These are phyloP conservation scores for Globisporangium yorkense DNA, from an alignment of 352 stramenopile genomes.

Conservation along the genomic window DNA sequence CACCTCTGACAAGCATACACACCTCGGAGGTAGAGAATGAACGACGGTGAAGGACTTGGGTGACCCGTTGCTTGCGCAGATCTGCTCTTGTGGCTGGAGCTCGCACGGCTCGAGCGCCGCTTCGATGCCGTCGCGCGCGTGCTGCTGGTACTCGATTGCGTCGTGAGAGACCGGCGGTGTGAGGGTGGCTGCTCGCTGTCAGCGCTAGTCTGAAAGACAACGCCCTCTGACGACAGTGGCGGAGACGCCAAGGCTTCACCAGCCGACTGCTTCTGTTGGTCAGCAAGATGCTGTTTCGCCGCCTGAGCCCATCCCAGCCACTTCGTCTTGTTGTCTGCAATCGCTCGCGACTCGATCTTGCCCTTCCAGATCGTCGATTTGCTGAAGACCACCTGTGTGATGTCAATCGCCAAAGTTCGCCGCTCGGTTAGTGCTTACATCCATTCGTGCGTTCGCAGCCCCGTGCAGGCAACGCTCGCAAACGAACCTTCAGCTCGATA, in stretches of 20 bases:
- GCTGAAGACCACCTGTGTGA: constrained; percentile 55
- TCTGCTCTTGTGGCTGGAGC: constrained; percentile 4
- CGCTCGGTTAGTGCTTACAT: background rate
- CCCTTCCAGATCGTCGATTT: constrained; percentile 86
- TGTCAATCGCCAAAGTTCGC: constrained; percentile 3
- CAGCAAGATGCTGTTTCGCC: constrained; percentile 44
- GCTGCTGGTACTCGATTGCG: background rate
- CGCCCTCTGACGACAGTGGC: background rate
- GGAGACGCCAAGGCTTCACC: background rate
- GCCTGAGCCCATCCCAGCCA: constrained; percentile 62
- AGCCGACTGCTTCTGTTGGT: background rate
- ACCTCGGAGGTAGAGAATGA: constrained; percentile 17
- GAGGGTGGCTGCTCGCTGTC: background rate
- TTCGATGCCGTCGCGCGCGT: background rate
- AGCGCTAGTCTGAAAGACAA: background rate
- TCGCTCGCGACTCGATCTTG: constrained; percentile 66
- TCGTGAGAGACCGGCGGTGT: background rate
- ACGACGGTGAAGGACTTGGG: constrained; percentile 7
- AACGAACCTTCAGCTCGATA: constrained; percentile 66
- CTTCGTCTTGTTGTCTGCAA: constrained; percentile 70
- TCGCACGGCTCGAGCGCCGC: constrained; percentile 10
- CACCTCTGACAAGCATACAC: background rate
- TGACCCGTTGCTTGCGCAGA: background rate
- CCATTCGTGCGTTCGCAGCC: too few species aligned
- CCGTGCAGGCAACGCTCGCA: too few species aligned